Conservation (phyloP, 2,329 filamentous ascomycete species). For the Xylaria sp. region DNA sequence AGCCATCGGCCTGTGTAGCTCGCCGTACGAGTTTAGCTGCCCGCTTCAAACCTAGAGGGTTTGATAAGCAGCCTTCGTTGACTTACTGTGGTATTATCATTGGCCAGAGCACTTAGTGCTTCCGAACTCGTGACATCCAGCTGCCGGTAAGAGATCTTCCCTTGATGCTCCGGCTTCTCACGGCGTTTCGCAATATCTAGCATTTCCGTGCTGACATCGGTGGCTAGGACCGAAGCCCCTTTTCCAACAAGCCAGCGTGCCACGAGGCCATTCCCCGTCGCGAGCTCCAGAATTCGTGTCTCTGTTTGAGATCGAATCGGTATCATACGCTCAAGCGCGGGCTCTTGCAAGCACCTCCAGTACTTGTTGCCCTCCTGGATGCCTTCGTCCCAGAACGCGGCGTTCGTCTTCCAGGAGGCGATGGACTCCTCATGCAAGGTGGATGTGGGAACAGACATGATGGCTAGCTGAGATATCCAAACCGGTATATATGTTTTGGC, state of each 20-base stretch:
- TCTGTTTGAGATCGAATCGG: neutral
- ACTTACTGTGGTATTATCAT: conserved; percentile 11
- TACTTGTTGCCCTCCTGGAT: conserved; percentile 34
- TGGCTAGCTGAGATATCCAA: neutral
- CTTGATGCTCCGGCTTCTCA: conserved; percentile 23
- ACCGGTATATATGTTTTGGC: neutral
- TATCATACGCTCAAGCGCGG: conserved; percentile 28
- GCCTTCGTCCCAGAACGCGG: conserved; percentile 28
- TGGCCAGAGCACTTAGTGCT: conserved; percentile 1
- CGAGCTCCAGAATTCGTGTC: conserved; percentile 23
- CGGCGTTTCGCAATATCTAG: conserved; percentile 22
- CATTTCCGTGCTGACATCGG: conserved; percentile 23
- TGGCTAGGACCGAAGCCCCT: conserved; percentile 26
- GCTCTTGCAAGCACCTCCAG: conserved; percentile 24
- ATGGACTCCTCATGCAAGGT: conserved; percentile 19
- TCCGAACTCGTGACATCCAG: conserved; percentile 22
- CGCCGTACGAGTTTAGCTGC: neutral
- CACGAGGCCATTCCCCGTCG: conserved; percentile 31
- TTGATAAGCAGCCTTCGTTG: neutral
- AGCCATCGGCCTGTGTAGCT: conserved; percentile 15
- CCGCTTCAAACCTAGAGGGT: neutral
- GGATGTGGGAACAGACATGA: conserved; percentile 14
- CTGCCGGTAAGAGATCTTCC: conserved; percentile 20
- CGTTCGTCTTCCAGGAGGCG: conserved; percentile 27
- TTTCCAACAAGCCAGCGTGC: conserved; percentile 28